Conservation (phyloP, 495 filamentous ascomycete species). For the Penicillium mononematosum region DNA sequence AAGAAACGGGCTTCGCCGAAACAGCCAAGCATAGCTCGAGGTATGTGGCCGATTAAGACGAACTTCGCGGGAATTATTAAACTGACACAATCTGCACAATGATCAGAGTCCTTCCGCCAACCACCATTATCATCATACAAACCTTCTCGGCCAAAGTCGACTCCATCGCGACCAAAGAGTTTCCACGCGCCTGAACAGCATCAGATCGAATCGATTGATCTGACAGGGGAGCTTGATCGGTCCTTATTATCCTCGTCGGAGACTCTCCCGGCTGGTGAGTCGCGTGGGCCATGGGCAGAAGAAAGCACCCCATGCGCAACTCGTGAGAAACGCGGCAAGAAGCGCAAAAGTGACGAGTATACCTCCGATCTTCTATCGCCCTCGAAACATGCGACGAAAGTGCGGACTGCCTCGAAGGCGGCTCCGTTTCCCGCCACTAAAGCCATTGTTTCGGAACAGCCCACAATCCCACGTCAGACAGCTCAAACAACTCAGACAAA, state of each 20-base stretch:
- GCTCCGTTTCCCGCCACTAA: constrained; percentile 1
- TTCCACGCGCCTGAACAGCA: constrained; percentile 25
- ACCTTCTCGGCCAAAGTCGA: constrained; percentile 16
- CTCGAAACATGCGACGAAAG: constrained; percentile 27
- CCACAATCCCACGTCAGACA: constrained; percentile 3
- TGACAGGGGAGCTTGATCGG: constrained; percentile 59
- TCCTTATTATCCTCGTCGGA: constrained; percentile 42
- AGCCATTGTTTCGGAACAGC: background rate
- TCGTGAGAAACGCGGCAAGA: constrained; percentile 56
- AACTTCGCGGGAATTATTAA: background rate
- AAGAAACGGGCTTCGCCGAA: constrained; percentile 28
- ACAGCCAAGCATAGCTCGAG: constrained; percentile 19
- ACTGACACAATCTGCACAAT: background rate
- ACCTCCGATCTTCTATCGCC: constrained; percentile 47
- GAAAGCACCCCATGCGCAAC: constrained; percentile 50
- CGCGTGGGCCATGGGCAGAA: constrained; percentile 59
- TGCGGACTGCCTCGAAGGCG: constrained; percentile 22
- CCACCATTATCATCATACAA: constrained; percentile 24
- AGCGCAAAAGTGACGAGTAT: constrained; percentile 73
- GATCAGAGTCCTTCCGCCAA: constrained; percentile 16
- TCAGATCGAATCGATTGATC: constrained; percentile 64
- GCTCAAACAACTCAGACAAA: constrained; percentile 4
- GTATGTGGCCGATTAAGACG: constrained; percentile 13
- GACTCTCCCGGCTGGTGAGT: constrained; percentile 51
- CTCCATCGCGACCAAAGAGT: constrained; percentile 26